Conservation (phyloP, 1,284 basidiomycete species). For the Cerrena zonata region DNA sequence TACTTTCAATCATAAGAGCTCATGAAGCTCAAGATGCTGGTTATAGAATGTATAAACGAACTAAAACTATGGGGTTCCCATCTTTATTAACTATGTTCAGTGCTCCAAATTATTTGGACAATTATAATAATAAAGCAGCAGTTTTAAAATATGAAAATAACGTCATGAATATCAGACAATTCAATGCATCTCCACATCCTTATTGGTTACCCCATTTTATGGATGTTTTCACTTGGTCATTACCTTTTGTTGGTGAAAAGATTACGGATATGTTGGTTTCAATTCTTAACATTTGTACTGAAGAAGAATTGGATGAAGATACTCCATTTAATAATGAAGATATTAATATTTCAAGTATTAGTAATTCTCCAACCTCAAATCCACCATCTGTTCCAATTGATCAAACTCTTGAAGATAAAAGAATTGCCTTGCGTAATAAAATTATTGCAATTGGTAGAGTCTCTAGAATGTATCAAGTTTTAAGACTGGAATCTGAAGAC, state of each 20-base stretch:
- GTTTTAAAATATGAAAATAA: conserved; percentile 95
- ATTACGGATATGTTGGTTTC: conserved; percentile 95
- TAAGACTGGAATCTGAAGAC: too few relatives aligned
- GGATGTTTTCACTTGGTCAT: conserved; percentile 98
- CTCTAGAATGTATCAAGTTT: too few relatives aligned
- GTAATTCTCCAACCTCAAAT: too few relatives aligned
- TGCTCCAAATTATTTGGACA: conserved; percentile 91
- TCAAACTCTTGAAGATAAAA: too few relatives aligned
- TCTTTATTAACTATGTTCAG: conserved; percentile 97
- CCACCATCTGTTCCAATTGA: too few relatives aligned
- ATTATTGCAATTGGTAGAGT: too few relatives aligned
- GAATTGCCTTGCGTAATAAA: too few relatives aligned
- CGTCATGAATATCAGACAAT: conserved; percentile 90
- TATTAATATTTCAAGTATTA: too few relatives aligned
- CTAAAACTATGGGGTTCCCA: conserved; percentile 85
- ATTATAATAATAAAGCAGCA: conserved; percentile 95
- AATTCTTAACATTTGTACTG: conserved; percentile 88
- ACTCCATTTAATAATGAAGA: too few relatives aligned
- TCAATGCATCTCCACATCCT: conserved; percentile 92
- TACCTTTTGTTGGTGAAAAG: conserved; percentile 97
- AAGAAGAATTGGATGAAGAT: conserved; percentile 93
- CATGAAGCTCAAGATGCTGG: conserved; percentile 95
- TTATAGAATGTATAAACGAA: conserved; percentile 92
- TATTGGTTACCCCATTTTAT: conserved; percentile 97
- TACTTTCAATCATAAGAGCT: conserved; percentile 88